Evolutionary conservation across 345 rosid species (phyloP).

Genomic region (Citrus cavaleriei): DNA sequence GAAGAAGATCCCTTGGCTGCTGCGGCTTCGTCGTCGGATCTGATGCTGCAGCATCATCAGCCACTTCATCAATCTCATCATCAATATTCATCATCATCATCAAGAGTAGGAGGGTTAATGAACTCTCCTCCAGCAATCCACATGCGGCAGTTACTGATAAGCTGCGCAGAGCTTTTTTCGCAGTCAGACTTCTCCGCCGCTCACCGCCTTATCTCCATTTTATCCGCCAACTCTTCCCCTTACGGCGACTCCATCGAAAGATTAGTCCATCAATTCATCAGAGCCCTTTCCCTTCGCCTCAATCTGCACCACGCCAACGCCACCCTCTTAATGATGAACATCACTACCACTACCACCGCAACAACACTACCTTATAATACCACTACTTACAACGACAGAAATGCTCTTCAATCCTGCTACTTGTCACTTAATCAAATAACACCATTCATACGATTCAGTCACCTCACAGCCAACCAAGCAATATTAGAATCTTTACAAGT

Average conservation of each 20-base stretch:
- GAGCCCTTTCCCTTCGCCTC: conserved; percentile 75
- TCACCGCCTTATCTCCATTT: conserved; percentile 51
- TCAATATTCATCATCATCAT: too few species aligned
- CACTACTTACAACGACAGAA: neutral
- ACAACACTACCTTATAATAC: neutral
- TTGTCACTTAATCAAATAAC: conserved; percentile 82
- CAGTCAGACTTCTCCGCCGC: conserved; percentile 76
- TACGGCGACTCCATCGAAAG: conserved; percentile 80
- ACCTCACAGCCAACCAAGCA: conserved; percentile 93
- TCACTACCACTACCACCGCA: neutral
- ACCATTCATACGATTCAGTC: conserved; percentile 82
- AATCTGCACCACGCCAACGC: conserved; percentile 25
- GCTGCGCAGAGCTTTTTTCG: conserved; percentile 63
- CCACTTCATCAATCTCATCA: too few species aligned
- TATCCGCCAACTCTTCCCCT: conserved; percentile 61
- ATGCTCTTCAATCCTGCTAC: conserved; percentile 61
- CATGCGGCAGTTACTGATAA: conserved; percentile 68
- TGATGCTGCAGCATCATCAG: neutral
- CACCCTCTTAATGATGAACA: conserved; percentile 12
- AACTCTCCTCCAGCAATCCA: conserved; percentile 35
- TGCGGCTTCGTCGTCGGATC: conserved; percentile 28
- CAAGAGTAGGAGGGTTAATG: neutral
- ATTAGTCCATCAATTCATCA: conserved; percentile 63
- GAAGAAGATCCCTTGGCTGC: conserved; percentile 28
- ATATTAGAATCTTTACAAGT: conserved; percentile 67